Evolutionary conservation across 179 eudicot genomes (phyloP).

Genomic region (Sideroxylon spinosum): DNA sequence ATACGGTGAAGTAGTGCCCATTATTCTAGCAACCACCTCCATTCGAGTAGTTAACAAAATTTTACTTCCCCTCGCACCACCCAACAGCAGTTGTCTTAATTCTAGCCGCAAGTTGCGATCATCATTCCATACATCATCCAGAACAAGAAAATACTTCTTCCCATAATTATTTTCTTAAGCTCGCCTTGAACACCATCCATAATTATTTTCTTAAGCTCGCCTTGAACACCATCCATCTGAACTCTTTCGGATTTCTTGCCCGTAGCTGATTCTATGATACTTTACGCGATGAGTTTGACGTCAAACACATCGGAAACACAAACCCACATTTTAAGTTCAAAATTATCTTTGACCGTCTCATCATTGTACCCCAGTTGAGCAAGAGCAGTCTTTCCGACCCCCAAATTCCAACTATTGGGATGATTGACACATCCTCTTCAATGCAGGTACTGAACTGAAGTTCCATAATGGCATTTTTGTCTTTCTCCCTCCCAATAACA

Average conservation of each 20-base stretch:
- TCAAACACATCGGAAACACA: constrained; percentile 14
- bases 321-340: neutral
- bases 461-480: neutral
- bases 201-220: neutral
- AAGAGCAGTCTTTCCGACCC: constrained; percentile 16
- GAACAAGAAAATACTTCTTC: constrained; percentile 14
- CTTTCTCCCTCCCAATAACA: constrained; percentile 1
- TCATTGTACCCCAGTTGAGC: constrained; percentile 12
- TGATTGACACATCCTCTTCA: neutral
- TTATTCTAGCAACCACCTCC: neutral
- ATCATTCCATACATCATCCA: constrained; percentile 22
- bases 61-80: constrained; percentile 3
- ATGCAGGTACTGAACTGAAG: neutral
- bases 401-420: constrained; percentile 1
- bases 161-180: neutral
- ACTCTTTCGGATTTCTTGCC: neutral
- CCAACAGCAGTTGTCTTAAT: neutral
- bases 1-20: neutral
- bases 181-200: neutral
- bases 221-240: neutral
- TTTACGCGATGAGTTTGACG: neutral
- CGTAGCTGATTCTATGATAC: neutral
- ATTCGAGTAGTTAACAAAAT: constrained; percentile 16
- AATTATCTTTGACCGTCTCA: neutral
- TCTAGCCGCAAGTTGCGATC: neutral